phyloP scores from a whole-genome alignment of 163 green algal species.

The Volvox carteri region DNA sequence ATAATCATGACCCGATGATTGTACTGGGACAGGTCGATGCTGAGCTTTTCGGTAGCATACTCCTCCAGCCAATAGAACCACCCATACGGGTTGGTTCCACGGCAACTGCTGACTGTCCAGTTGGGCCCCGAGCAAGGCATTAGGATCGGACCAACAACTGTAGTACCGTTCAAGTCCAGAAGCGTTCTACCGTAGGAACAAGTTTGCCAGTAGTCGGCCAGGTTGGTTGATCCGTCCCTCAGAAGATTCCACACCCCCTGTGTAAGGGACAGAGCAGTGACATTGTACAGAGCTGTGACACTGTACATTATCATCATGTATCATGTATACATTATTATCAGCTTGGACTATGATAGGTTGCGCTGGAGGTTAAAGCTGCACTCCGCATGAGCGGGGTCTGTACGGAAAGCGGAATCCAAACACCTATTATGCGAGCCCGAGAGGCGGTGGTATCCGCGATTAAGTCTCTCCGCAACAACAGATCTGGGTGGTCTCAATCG shows the following conservation, averaged over 20 bases:
- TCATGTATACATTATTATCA: too few species aligned
- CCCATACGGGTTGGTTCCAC: slow-evolving; percentile 24
- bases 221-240: neutral
- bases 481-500: too few species aligned
- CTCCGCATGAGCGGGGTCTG: too few species aligned
- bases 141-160: neutral
- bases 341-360: too few species aligned
- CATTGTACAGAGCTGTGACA: too few species aligned
- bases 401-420: too few species aligned
- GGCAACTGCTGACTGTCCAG: slow-evolving; percentile 43
- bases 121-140: slow-evolving; percentile 20
- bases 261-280: too few species aligned
- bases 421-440: too few species aligned
- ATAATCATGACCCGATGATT: slow-evolving; percentile 49
- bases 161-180: neutral
- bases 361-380: too few species aligned
- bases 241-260: slow-evolving; percentile 27
- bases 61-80: slow-evolving; percentile 34
- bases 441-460: too few species aligned
- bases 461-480: too few species aligned
- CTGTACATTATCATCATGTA: too few species aligned
- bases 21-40: slow-evolving; percentile 7
- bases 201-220: slow-evolving; percentile 8
- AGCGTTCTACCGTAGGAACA: slow-evolving; percentile 12
- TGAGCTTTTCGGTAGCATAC: slow-evolving; percentile 4